Conservation (phyloP, 2,329 filamentous ascomycete species). For the Monosporascus sp. region DNA sequence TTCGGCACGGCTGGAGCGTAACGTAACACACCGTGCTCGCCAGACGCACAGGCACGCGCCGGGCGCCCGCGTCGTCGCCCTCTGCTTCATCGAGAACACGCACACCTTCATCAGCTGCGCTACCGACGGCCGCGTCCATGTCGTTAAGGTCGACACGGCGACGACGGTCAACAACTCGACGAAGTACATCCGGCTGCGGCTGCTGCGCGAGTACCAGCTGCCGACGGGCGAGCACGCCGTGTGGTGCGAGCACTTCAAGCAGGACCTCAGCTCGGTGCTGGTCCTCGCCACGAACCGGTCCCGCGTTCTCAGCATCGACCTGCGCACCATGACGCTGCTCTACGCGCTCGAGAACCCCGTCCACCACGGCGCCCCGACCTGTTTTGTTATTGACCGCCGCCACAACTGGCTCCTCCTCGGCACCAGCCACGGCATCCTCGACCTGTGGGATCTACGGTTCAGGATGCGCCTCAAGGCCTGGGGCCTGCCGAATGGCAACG, state of each 20-base stretch:
- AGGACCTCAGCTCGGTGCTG: slow-evolving; percentile 75
- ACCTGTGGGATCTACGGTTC: slow-evolving; percentile 97
- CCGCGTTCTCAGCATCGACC: slow-evolving; percentile 75
- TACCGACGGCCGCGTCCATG: slow-evolving; percentile 83
- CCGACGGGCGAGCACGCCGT: slow-evolving; percentile 69
- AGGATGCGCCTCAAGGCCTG: slow-evolving; percentile 80
- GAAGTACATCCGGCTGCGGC: slow-evolving; percentile 71
- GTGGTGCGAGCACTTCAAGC: slow-evolving; percentile 88
- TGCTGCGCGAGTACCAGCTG: slow-evolving; percentile 78
- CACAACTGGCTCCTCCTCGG: slow-evolving; percentile 88
- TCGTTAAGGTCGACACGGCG: slow-evolving; percentile 69
- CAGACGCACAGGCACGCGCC: slow-evolving; percentile 75
- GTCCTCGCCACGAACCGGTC: slow-evolving; percentile 83
- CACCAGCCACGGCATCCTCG: slow-evolving; percentile 86
- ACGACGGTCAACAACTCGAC: slow-evolving; percentile 39
- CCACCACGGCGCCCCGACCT: slow-evolving; percentile 85
- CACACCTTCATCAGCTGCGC: slow-evolving; percentile 91
- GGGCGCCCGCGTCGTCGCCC: slow-evolving; percentile 67
- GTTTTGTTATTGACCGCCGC: slow-evolving; percentile 81
- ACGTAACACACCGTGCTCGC: slow-evolving; percentile 79
- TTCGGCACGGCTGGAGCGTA: slow-evolving; percentile 80
- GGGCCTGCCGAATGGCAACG: slow-evolving; percentile 56
- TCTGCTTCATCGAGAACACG: slow-evolving; percentile 90
- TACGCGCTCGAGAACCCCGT: slow-evolving; percentile 82
- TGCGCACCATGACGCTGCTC: slow-evolving; percentile 77